Conservation (phyloP, 140 eudicot species). For the Oenanthe javanica region DNA sequence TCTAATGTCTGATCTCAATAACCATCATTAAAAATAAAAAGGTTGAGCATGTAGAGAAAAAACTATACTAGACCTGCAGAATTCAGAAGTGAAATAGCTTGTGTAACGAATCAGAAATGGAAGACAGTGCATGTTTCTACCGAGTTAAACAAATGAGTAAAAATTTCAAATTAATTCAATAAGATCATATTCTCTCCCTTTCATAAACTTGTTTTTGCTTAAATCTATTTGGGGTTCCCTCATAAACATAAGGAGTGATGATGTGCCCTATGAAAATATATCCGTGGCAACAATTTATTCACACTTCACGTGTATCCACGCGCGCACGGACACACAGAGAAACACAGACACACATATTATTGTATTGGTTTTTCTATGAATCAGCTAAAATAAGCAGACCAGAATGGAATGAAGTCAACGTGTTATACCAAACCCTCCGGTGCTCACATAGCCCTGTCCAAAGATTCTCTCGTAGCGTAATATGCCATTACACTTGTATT, state of each 20-base stretch:
- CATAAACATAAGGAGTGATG: not conserved
- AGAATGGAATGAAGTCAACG: not conserved
- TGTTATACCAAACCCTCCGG: constrained; percentile 84
- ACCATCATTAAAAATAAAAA: not conserved
- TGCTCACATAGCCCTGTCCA: constrained; percentile 89
- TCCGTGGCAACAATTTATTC: not conserved
- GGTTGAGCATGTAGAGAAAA: not conserved
- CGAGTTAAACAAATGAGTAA: not conserved
- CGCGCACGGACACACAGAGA: not conserved
- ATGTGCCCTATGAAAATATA: not conserved
- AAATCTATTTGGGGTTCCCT: not conserved
- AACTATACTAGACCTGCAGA: not conserved
- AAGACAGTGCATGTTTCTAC: not conserved
- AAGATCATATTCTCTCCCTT: not conserved
- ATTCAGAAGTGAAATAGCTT: not conserved
- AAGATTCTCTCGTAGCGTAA: constrained; percentile 84
- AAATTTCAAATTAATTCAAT: not conserved
- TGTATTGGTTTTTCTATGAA: not conserved
- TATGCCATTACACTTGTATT: constrained; percentile 72
- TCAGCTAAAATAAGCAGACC: not conserved
- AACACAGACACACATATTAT: not conserved
- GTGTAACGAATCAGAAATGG: not conserved
- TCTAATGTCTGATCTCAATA: not conserved
- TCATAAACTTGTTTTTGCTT: not conserved
- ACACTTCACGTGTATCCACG: not conserved